These are phyloP conservation scores for Pythium folliculosum DNA, from an alignment of 352 stramenopile genomes.

Conservation along the genomic window DNA sequence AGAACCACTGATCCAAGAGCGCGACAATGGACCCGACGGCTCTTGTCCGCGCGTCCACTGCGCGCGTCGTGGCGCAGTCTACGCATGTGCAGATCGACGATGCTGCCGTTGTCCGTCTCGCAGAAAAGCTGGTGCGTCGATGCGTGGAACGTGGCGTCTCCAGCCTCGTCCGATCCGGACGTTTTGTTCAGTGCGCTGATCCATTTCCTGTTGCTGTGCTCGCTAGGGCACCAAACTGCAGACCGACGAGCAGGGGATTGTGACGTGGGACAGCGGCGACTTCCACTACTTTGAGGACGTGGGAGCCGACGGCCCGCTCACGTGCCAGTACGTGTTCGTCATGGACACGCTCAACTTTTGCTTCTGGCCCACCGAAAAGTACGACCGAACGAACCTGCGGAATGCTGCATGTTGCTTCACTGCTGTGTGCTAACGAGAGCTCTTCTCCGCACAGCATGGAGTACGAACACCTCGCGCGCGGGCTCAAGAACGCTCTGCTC, in stretches of 20 bases:
- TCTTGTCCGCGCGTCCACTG: slow-evolving; percentile 53
- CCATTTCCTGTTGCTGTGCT: background rate
- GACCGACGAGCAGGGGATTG: slow-evolving; percentile 40
- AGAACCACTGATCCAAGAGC: background rate
- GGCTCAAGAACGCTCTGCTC: slow-evolving; percentile 70
- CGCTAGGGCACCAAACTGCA: slow-evolving; percentile 39
- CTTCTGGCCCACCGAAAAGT: slow-evolving; percentile 86
- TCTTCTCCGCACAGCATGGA: slow-evolving; percentile 56
- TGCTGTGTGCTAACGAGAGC: background rate
- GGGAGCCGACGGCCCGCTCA: slow-evolving; percentile 60
- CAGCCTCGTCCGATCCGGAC: too few species aligned
- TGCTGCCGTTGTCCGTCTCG: slow-evolving; percentile 34
- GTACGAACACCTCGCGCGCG: slow-evolving; percentile 84
- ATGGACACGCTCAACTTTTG: slow-evolving; percentile 91
- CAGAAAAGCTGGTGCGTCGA: slow-evolving; percentile 44
- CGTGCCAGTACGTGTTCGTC: slow-evolving; percentile 88
- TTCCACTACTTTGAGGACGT: slow-evolving; percentile 87
- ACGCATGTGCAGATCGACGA: slow-evolving; percentile 44
- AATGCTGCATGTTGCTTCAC: background rate
- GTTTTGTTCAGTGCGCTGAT: background rate
- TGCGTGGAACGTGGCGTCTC: background rate
- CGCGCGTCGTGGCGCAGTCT: slow-evolving; percentile 42
- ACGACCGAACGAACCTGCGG: slow-evolving; percentile 8
- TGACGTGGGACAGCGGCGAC: slow-evolving; percentile 77
- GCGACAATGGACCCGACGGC: slow-evolving; percentile 55